These are phyloP conservation scores for Coprinopsis strossmayeri DNA, from an alignment of 768 basidiomycete genomes.

Conservation along the genomic window DNA sequence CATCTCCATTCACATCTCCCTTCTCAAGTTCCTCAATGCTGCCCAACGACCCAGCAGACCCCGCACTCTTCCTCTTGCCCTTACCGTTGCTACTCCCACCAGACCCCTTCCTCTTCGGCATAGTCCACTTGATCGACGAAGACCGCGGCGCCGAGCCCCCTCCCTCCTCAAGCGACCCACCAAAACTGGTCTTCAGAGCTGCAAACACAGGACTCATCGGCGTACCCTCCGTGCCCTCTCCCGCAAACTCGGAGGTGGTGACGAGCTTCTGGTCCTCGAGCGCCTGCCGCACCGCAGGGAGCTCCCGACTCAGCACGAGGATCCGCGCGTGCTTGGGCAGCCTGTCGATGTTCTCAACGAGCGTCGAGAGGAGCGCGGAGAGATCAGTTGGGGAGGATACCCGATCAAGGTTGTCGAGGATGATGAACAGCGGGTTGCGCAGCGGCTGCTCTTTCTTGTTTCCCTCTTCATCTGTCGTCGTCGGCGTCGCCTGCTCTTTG, in stretches of 20 bases:
- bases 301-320: neutral
- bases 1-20: neutral
- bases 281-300: neutral
- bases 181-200: neutral
- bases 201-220: neutral
- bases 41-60: neutral
- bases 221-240: neutral
- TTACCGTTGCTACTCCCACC: neutral
- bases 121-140: conserved; percentile 1
- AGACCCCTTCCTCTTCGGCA: neutral
- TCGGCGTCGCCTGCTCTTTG: too few relatives aligned
- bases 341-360: neutral
- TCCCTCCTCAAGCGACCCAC: neutral
- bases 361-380: neutral
- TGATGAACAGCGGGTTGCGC: neutral
- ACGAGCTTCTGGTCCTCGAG: neutral
- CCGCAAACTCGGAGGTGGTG: neutral
- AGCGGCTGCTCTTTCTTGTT: too few relatives aligned
- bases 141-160: neutral
- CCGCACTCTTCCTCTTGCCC: conserved; percentile 1
- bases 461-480: too few relatives aligned
- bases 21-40: neutral
- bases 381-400: neutral
- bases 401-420: conserved; percentile 8
- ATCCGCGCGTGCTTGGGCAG: conserved; percentile 3